These are phyloP conservation scores for Fusarium acutatum DNA, from an alignment of 2,329 filamentous ascomycete genomes.

Conservation along the genomic window DNA sequence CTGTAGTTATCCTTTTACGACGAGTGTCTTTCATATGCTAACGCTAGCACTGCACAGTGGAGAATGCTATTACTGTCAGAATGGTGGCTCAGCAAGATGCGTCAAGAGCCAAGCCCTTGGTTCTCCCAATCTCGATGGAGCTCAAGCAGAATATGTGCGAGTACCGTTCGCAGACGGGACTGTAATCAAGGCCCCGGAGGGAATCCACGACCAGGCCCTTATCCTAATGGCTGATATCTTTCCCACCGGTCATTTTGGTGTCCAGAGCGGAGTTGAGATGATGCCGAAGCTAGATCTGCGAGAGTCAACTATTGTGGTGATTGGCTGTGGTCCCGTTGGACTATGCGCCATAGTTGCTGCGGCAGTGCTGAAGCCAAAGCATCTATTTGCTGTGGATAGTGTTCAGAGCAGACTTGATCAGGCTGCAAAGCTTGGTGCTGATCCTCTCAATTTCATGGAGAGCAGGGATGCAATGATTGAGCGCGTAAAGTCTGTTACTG, in stretches of 20 bases:
- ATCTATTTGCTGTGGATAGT: slow-evolving; percentile 81
- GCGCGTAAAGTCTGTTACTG: slow-evolving; percentile 76
- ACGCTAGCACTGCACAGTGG: slow-evolving; percentile 32
- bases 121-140: slow-evolving; percentile 73
- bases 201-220: slow-evolving; percentile 75
- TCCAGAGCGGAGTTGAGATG: slow-evolving; percentile 77
- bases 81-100: slow-evolving; percentile 80
- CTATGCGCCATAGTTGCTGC: slow-evolving; percentile 84
- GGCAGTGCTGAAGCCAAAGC: slow-evolving; percentile 75
- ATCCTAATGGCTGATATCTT: slow-evolving; percentile 95
- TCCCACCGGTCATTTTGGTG: slow-evolving; percentile 85
- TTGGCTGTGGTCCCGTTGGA: slow-evolving; percentile 87
- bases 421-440: slow-evolving; percentile 78
- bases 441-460: slow-evolving; percentile 80
- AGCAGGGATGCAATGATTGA: slow-evolving; percentile 71
- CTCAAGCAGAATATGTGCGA: slow-evolving; percentile 83
- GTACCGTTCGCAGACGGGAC: slow-evolving; percentile 84
- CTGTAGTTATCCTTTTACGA: rapidly evolving
- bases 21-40: rapidly evolving
- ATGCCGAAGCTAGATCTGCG: slow-evolving; percentile 50
- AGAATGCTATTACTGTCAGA: slow-evolving; percentile 85
- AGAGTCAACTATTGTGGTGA: slow-evolving; percentile 74
- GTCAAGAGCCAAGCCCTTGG: slow-evolving; percentile 76
- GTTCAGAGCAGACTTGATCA: slow-evolving; percentile 77
- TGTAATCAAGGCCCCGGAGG: slow-evolving; percentile 71